Conservation (phyloP, 148 eudicot species). For the Gaultheria prostrata region DNA sequence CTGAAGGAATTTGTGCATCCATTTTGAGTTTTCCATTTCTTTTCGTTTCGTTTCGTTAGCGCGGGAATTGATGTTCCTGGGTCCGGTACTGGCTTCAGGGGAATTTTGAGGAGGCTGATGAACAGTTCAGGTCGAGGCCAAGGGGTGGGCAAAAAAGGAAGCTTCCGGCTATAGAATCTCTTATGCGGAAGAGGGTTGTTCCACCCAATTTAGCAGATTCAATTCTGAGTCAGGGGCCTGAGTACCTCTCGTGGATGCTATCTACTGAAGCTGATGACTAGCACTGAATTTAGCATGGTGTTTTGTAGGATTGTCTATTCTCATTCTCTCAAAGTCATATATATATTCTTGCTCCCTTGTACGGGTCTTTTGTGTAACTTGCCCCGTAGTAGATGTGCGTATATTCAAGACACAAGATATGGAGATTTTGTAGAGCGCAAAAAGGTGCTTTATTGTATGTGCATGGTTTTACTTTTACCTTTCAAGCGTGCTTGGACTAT, state of each 20-base stretch:
- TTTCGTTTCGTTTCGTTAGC: background rate
- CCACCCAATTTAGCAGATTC: conserved; percentile 31
- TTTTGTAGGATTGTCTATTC: background rate
- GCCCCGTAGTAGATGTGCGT: background rate
- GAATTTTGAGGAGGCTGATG: conserved; percentile 47
- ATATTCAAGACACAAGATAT: background rate
- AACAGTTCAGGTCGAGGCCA: conserved; percentile 42
- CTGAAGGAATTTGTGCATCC: background rate
- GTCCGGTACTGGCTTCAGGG: conserved; percentile 33
- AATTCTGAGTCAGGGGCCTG: conserved; percentile 23
- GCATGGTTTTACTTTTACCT: background rate
- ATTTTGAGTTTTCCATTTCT: background rate
- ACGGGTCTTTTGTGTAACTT: no score
- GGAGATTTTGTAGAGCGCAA: background rate
- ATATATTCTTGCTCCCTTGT: background rate
- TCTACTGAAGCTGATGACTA: conserved; percentile 24
- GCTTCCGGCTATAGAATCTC: conserved; percentile 33
- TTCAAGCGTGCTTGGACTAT: background rate
- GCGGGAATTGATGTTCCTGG: background rate
- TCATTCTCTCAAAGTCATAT: background rate
- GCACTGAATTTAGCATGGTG: background rate
- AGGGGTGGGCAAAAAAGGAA: conserved; percentile 52
- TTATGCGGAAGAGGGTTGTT: conserved; percentile 40
- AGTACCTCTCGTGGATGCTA: conserved; percentile 33
- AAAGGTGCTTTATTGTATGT: background rate